These are phyloP conservation scores for Astraeus odoratus DNA, from an alignment of 768 basidiomycete species.

Conservation along the genomic window DNA sequence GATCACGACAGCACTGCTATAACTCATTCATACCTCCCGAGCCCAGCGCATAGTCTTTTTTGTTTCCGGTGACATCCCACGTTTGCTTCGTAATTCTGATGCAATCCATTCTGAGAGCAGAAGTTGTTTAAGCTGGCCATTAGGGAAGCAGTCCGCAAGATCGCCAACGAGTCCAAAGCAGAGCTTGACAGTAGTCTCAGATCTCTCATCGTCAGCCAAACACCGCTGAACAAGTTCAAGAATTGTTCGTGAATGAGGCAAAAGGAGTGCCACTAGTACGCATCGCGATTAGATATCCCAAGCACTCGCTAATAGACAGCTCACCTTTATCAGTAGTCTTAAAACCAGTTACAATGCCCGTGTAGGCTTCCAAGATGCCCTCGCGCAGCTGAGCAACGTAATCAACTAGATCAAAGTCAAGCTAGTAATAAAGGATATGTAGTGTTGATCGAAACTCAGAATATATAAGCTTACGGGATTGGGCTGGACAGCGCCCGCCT, in stretches of 20 bases:
- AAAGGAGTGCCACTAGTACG: conserved; percentile 29
- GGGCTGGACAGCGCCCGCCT: conserved; percentile 83
- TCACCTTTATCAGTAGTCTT: conserved; percentile 78
- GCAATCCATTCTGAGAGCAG: conserved; percentile 79
- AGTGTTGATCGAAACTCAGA: background rate
- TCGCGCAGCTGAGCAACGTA: conserved; percentile 88
- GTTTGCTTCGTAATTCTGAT: conserved; percentile 62
- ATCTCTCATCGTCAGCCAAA: conserved; percentile 73
- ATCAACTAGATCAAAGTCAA: conserved; percentile 86
- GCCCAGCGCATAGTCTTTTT: conserved; percentile 93
- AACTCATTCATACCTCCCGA: conserved; percentile 58
- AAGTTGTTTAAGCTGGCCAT: conserved; percentile 72
- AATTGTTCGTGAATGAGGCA: conserved; percentile 66
- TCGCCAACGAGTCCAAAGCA: conserved; percentile 89
- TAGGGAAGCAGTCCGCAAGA: conserved; percentile 80
- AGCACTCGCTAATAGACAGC: background rate
- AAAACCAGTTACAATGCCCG: conserved; percentile 86
- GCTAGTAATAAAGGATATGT: conserved; percentile 32
- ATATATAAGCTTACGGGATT: conserved; percentile 58
- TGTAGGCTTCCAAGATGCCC: conserved; percentile 95
- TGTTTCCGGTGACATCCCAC: conserved; percentile 66
- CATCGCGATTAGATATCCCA: background rate
- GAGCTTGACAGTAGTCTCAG: conserved; percentile 68
- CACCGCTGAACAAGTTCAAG: conserved; percentile 78
- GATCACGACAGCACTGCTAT: background rate